These are phyloP conservation scores for Clohesyomyces aquaticus DNA, from an alignment of 495 filamentous ascomycete genomes.

Conservation along the genomic window DNA sequence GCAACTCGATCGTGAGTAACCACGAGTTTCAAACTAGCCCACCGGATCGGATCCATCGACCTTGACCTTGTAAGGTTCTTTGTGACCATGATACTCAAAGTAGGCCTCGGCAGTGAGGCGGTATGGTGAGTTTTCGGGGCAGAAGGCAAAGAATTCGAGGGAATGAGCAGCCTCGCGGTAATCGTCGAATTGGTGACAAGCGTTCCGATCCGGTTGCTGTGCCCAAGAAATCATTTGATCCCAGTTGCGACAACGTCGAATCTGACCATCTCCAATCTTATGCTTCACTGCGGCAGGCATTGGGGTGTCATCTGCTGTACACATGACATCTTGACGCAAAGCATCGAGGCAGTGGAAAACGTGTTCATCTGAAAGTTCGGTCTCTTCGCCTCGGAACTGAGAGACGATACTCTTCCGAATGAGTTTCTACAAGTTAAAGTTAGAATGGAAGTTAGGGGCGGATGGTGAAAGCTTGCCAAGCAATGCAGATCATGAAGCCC, in stretches of 20 bases:
- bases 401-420: slow-evolving; percentile 23
- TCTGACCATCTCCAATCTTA: slow-evolving; percentile 24
- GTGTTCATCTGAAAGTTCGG: slow-evolving; percentile 8
- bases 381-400: background rate
- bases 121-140: slow-evolving; percentile 23
- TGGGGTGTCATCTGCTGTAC: slow-evolving; percentile 36
- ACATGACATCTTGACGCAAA: slow-evolving; percentile 33
- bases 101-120: slow-evolving; percentile 19
- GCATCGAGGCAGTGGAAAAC: slow-evolving; percentile 33
- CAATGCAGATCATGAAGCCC: slow-evolving; percentile 36
- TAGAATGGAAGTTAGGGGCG: background rate
- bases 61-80: slow-evolving; percentile 27
- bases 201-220: slow-evolving; percentile 18
- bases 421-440: slow-evolving; percentile 17
- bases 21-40: too few relatives aligned
- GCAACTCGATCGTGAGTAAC: too few relatives aligned
- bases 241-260: slow-evolving; percentile 30
- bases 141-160: slow-evolving; percentile 31
- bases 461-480: slow-evolving; percentile 14
- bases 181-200: slow-evolving; percentile 31
- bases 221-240: slow-evolving; percentile 28
- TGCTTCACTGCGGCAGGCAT: slow-evolving; percentile 14
- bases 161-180: slow-evolving; percentile 26
- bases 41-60: background rate
- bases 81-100: slow-evolving; percentile 35